A percentile compares a stretch with the other conserved stretches of the same genome.
Conservation (phyloP, 129 eudicot species). For the Flaveria trinervia region DNA sequence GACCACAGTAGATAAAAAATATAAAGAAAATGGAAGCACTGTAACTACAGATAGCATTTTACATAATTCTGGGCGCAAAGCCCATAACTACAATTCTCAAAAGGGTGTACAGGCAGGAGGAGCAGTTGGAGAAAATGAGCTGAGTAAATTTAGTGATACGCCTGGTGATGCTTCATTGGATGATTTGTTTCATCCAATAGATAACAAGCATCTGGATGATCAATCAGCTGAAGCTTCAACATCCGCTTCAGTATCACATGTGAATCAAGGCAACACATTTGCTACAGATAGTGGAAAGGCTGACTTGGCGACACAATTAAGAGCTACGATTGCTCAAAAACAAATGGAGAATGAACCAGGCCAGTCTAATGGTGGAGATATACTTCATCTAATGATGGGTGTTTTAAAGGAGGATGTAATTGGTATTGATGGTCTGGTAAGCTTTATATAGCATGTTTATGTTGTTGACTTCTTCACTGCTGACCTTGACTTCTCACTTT, state of each 20-base stretch:
- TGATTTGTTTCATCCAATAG: slow-evolving; percentile 77
- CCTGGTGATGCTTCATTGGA: slow-evolving; percentile 97
- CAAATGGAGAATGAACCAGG: slow-evolving; percentile 79
- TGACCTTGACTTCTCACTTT: slow-evolving; percentile 13
- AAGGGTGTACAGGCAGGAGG: slow-evolving; percentile 60
- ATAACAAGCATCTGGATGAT: slow-evolving; percentile 49
- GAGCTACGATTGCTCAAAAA: slow-evolving; percentile 91
- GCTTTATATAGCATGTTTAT: slow-evolving; percentile 27
- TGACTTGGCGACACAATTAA: slow-evolving; percentile 75
- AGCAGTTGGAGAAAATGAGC: slow-evolving; percentile 57
- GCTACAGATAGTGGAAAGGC: slow-evolving; percentile 56
- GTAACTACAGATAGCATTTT: slow-evolving; percentile 40
- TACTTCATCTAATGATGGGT: slow-evolving; percentile 86
- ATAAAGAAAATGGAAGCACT: slow-evolving; percentile 54
- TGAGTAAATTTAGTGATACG: slow-evolving; percentile 89
- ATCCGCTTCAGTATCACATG: slow-evolving; percentile 66
- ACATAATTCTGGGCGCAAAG: slow-evolving; percentile 44
- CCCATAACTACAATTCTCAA: slow-evolving; percentile 45
- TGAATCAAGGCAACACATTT: slow-evolving; percentile 40
- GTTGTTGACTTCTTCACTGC: slow-evolving; percentile 25
- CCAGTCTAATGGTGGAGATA: slow-evolving; percentile 71
- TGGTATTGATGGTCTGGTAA: slow-evolving; percentile 81
- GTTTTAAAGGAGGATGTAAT: slow-evolving; percentile 82
- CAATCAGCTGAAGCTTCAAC: slow-evolving; percentile 73
- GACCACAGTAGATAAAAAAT: slow-evolving; percentile 31